Evolutionary conservation across 768 basidiomycete species (phyloP), one percentile per base, ranked within the genome.

Genomic region (Suillus cothurnatus): DNA sequence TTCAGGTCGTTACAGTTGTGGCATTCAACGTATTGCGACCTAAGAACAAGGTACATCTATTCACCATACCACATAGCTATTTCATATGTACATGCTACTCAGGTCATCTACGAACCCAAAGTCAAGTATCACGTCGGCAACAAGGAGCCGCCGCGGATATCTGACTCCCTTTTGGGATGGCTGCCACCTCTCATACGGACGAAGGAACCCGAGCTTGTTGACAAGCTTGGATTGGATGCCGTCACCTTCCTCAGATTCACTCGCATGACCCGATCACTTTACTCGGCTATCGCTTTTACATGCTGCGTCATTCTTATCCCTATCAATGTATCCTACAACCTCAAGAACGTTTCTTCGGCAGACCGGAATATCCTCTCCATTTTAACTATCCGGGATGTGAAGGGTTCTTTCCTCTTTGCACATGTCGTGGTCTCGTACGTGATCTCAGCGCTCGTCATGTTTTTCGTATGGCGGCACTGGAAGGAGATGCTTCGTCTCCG

Each of bases 81-180:
- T 3, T 34, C 49, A 19, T 1, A 59, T 23, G 41, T 34, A 67
- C 45, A 52, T 31, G 2, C 31, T 47, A 43, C 65, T 32, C 65
- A 94, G 94, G 86, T 93, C 67, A 87, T 95, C 65, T 97, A 97
- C 73, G 93, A 95, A 74, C 95, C 94, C 67, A 97, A 96, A 79
- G 88, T 93, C 78, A 96, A 96, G 77, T 96, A 95, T 73, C 92
- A 93, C 72, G 82, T 86, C 66, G 91, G 89, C 49, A 77, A 87
- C 76, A 93, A 93, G 74, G 80, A 84, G 32, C 93, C 92, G 36
- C 93, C 93, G 8, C 86, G 86, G 28, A 92, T 97, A 75, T 89
- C 89, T 45, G 89, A 92, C 75, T 89, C 91, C 2, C 75, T 97
- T 55, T 86, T 94, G 57, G 93, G 94, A 67, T 99, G 97, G 97